Conservation (phyloP, 108 stramenopile species). For the Nitzschia sp. region DNA sequence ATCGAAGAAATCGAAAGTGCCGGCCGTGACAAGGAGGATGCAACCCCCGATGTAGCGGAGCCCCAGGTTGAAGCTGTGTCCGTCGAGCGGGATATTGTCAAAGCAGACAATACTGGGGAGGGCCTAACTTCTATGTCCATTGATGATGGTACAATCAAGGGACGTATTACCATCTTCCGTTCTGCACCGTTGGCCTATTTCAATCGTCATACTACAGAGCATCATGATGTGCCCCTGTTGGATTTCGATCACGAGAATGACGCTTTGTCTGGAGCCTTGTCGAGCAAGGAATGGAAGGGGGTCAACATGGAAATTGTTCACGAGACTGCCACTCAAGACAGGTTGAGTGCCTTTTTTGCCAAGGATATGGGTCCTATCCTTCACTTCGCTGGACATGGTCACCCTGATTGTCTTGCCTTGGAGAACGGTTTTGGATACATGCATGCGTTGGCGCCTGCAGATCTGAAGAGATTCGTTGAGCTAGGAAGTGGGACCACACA, state of each 20-base stretch:
- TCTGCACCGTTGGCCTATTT: constrained; percentile 42
- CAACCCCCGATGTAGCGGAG: not conserved
- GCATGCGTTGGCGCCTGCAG: constrained; percentile 36
- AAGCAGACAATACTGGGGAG: not conserved
- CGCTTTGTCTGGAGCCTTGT: constrained; percentile 4
- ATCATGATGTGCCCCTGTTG: constrained; percentile 25
- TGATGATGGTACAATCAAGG: not conserved
- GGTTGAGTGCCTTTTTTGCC: constrained; percentile 40
- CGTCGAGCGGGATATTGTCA: no score
- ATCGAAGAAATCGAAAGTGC: constrained; percentile 37
- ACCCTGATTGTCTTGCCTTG: constrained; percentile 49
- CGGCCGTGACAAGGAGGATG: not conserved
- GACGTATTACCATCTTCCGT: constrained; percentile 33
- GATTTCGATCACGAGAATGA: constrained; percentile 30
- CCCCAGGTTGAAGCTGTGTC: not conserved
- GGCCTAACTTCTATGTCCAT: not conserved
- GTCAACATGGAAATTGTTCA: constrained; percentile 40
- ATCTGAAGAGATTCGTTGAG: constrained; percentile 35
- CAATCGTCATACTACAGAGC: constrained; percentile 25
- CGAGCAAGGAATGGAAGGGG: constrained; percentile 1
- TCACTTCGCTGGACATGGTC: constrained; percentile 62
- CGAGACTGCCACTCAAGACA: constrained; percentile 48
- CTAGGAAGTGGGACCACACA: constrained; percentile 29
- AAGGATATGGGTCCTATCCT: constrained; percentile 32
- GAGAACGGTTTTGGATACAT: constrained; percentile 69